Conservation (phyloP, 2,329 filamentous ascomycete genomes). For the Pseudogymnoascus sp. region DNA sequence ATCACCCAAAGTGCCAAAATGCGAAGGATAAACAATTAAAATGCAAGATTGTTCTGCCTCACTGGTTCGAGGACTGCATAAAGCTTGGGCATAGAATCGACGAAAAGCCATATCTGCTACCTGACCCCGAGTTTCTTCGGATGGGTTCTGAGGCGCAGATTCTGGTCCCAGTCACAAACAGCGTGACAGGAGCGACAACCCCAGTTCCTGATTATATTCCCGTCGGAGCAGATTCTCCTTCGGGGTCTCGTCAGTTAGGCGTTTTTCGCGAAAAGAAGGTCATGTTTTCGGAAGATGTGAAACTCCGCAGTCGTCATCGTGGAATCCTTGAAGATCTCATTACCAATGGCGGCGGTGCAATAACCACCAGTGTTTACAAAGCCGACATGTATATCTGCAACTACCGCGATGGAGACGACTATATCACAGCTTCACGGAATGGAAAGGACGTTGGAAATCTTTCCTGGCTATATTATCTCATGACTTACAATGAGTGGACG, state of each 20-base stretch:
- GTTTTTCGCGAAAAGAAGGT: constrained; percentile 75
- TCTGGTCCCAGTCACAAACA: constrained; percentile 48
- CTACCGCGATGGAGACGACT: constrained; percentile 74
- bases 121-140: constrained; percentile 75
- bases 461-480: constrained; percentile 88
- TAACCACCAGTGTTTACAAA: constrained; percentile 58
- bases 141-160: constrained; percentile 49
- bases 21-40: constrained; percentile 59
- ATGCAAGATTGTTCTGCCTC: constrained; percentile 81
- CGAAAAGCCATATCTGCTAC: constrained; percentile 77
- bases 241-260: constrained; percentile 48
- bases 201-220: constrained; percentile 35
- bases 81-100: constrained; percentile 87
- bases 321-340: constrained; percentile 67
- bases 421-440: constrained; percentile 65
- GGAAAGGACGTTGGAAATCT: constrained; percentile 86
- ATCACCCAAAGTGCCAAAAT: constrained; percentile 62
- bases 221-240: constrained; percentile 37
- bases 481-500: constrained; percentile 82
- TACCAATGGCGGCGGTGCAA: constrained; percentile 58
- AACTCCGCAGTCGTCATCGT: constrained; percentile 58
- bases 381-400: constrained; percentile 84
- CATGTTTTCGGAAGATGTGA: constrained; percentile 68
- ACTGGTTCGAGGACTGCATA: constrained; percentile 97
- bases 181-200: constrained; percentile 61